Percentiles rank a stretch among this genome's conserved stretches.
phyloP scores from a whole-genome alignment of 139 green algal genomes.

The Diplosphaera chodatii region DNA sequence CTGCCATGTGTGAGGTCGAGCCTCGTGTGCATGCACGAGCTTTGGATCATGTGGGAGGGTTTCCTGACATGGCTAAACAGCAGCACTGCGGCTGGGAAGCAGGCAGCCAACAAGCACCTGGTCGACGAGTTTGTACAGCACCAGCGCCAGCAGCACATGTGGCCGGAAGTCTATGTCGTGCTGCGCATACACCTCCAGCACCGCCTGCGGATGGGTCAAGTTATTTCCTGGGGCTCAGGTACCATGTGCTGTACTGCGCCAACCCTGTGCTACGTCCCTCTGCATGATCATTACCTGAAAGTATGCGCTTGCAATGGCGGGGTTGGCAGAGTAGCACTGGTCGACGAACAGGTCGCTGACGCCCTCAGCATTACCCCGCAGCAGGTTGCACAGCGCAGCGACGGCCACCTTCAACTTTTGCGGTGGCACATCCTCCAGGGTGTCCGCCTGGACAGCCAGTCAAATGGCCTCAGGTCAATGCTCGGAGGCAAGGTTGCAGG shows the following conservation, averaged over 20 bases:
- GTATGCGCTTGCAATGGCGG: constrained; percentile 49
- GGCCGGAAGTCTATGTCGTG: constrained; percentile 40
- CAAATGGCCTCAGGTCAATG: no score
- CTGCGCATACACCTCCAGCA: constrained; percentile 64
- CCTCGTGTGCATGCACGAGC: no score
- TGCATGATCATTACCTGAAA: constrained; percentile 44
- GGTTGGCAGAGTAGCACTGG: constrained; percentile 62
- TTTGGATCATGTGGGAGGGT: no score
- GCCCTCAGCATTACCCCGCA: constrained; percentile 51
- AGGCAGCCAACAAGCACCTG: neutral
- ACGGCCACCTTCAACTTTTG: constrained; percentile 31
- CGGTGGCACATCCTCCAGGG: neutral
- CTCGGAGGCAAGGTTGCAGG: no score
- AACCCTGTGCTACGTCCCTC: no score
- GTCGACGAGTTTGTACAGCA: constrained; percentile 94
- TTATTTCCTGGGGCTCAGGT: no score
- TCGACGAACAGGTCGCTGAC: constrained; percentile 50
- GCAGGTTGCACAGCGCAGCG: constrained; percentile 49
- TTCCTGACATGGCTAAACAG: no score
- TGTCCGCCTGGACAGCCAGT: neutral
- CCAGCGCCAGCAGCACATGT: constrained; percentile 71
- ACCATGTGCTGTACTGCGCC: no score
- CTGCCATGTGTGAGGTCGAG: no score
- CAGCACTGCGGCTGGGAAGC: neutral
- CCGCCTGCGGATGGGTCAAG: constrained; percentile 36